Conservation (phyloP, 2,329 filamentous ascomycete genomes). For the Colletotrichum australisinense region DNA sequence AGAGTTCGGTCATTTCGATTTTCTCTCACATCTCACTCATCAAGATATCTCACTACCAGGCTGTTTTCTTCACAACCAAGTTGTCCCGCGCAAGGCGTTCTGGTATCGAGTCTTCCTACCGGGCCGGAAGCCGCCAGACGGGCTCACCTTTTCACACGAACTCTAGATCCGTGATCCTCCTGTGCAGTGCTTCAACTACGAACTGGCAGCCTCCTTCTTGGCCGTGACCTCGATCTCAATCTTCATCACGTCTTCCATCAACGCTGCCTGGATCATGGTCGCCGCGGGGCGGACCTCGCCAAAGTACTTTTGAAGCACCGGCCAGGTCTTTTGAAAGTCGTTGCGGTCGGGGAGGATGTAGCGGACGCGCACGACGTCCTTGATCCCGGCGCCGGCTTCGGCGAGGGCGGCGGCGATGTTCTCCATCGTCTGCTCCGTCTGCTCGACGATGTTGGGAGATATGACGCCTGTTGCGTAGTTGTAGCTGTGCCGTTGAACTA, state of each 20-base stretch:
- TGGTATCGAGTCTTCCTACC: too few species aligned
- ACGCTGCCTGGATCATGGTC: slow-evolving; percentile 62
- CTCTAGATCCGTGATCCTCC: neutral
- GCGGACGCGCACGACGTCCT: slow-evolving; percentile 62
- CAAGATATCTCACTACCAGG: too few species aligned
- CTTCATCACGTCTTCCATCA: slow-evolving; percentile 62
- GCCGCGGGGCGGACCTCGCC: slow-evolving; percentile 62
- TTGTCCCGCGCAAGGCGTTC: too few species aligned
- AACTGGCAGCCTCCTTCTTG: slow-evolving; percentile 14
- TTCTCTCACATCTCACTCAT: too few species aligned
- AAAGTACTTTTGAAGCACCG: slow-evolving; percentile 61
- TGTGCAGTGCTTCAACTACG: neutral
- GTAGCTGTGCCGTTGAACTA: slow-evolving; percentile 50
- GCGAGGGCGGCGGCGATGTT: slow-evolving; percentile 60
- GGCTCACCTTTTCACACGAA: neutral
- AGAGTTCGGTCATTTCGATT: too few species aligned
- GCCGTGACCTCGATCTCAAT: slow-evolving; percentile 58
- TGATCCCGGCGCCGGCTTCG: slow-evolving; percentile 54
- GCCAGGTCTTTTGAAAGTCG: slow-evolving; percentile 62
- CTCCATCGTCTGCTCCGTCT: slow-evolving; percentile 60
- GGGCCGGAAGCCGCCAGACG: neutral
- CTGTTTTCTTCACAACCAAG: too few species aligned
- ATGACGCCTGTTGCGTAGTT: slow-evolving; percentile 61
- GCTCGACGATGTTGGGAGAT: slow-evolving; percentile 56
- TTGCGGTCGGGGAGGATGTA: slow-evolving; percentile 62